A percentile compares a stretch with the other conserved stretches of the same genome.
Evolutionary conservation across 1,139 yeast species (phyloP).

Genomic region (Geotrichum carabidarum): DNA sequence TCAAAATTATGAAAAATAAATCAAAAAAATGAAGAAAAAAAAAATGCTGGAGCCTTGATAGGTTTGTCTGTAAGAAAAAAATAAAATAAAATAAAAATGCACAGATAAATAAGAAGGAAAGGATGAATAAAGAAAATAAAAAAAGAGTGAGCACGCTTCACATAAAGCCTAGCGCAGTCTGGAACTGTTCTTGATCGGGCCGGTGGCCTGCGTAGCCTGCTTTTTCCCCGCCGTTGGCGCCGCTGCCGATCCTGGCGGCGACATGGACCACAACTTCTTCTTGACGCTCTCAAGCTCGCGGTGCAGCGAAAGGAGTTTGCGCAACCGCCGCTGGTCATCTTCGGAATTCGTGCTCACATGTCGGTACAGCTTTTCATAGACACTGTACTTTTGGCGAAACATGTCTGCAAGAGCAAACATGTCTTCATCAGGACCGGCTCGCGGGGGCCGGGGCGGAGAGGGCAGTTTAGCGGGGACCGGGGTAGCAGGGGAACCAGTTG

Average conservation of each 20-base stretch:
- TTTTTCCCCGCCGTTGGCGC: too few relatives aligned
- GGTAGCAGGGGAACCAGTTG: slow-evolving; percentile 6
- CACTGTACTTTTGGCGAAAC: slow-evolving; percentile 36
- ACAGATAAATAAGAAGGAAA: neutral
- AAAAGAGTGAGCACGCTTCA: neutral
- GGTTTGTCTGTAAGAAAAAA: neutral
- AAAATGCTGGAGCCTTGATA: neutral
- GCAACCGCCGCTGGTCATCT: slow-evolving; percentile 18
- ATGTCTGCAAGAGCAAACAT: slow-evolving; percentile 37
- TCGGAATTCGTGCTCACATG: slow-evolving; percentile 27
- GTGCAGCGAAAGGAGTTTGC: slow-evolving; percentile 37
- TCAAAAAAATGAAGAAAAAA: neutral
- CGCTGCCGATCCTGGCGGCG: slow-evolving; percentile 5
- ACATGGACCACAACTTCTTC: slow-evolving; percentile 35
- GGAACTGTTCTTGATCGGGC: neutral
- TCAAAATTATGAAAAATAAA: neutral
- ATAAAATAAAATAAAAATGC: neutral
- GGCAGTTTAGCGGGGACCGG: slow-evolving; percentile 4
- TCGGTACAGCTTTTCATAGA: slow-evolving; percentile 37
- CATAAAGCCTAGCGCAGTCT: neutral
- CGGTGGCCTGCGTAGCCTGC: too few relatives aligned
- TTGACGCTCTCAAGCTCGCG: slow-evolving; percentile 39
- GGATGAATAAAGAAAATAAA: neutral
- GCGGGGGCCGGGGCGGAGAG: slow-evolving; percentile 7
- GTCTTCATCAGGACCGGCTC: slow-evolving; percentile 27